A percentile compares a stretch with the other conserved stretches of the same genome.
phyloP scores from a whole-genome alignment of 768 basidiomycete genomes.

The Kwoniella shandongensis region DNA sequence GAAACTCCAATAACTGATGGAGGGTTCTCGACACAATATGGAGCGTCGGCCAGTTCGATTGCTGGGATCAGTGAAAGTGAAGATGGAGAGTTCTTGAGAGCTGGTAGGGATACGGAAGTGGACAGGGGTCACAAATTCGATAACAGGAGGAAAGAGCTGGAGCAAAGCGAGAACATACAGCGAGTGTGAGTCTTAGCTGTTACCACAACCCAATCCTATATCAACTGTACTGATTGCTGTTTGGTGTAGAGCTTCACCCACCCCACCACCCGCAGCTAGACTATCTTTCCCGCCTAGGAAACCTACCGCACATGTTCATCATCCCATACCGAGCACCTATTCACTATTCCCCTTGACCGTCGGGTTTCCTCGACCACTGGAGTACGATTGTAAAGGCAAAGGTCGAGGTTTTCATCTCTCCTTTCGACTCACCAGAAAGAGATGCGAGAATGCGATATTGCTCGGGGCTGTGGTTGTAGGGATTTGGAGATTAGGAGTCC shows the following conservation, averaged over 20 bases:
- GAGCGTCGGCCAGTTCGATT: conserved; percentile 33
- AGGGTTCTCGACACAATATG: conserved; percentile 28
- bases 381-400: conserved; percentile 11
- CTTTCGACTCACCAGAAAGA: conserved; percentile 30
- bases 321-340: conserved; percentile 11
- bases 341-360: conserved; percentile 6
- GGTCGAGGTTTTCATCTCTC: conserved; percentile 6
- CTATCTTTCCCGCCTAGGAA: neutral
- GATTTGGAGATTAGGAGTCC: conserved; percentile 26
- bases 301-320: conserved; percentile 3
- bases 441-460: conserved; percentile 42
- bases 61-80: conserved; percentile 27
- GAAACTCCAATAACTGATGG: too few relatives aligned
- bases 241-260: neutral
- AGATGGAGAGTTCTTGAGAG: conserved; percentile 27
- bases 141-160: neutral
- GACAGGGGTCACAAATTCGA: conserved; percentile 17
- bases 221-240: neutral
- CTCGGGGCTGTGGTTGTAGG: conserved; percentile 30
- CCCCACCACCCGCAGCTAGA: conserved; percentile 1
- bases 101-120: conserved; percentile 28
- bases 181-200: neutral
- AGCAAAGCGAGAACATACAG: conserved; percentile 1
- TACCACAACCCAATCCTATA: neutral
- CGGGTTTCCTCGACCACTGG: neutral